Percentiles rank a stretch among this genome's conserved stretches.
Evolutionary conservation across 495 filamentous ascomycete species (phyloP).

Genomic region (Lepraria neglecta): DNA sequence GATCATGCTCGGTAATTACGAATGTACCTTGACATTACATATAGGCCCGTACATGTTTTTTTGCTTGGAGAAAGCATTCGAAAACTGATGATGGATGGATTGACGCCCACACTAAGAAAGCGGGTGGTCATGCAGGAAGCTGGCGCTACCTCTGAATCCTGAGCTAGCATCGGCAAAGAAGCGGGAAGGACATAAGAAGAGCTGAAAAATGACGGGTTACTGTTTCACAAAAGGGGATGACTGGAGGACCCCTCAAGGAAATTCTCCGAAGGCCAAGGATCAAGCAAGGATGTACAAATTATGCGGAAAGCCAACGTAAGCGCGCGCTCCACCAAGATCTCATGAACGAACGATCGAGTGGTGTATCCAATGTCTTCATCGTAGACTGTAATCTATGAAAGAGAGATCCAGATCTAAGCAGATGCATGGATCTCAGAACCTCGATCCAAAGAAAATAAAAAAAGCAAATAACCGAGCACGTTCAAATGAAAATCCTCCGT

Average conservation of each 20-base stretch:
- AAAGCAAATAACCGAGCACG: slow-evolving; percentile 6
- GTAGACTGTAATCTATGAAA: too few species aligned
- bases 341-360: too few species aligned
- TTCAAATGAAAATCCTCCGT: slow-evolving; percentile 1
- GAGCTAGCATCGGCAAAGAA: too few species aligned
- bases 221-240: background rate
- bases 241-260: background rate
- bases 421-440: background rate
- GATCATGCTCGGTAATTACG: too few species aligned
- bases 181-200: too few species aligned
- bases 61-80: background rate
- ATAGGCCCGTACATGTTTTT: too few species aligned
- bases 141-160: slow-evolving; percentile 17
- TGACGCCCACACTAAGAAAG: background rate
- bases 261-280: too few species aligned
- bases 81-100: background rate
- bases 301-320: background rate
- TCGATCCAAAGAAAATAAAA: background rate
- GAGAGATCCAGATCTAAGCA: background rate
- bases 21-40: too few species aligned
- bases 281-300: too few species aligned
- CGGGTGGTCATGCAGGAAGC: slow-evolving; percentile 8
- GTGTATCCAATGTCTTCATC: background rate
- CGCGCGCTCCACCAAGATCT: slow-evolving; percentile 4
- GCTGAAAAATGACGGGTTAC: background rate